These are phyloP conservation scores for Vaccinium macrocarpon DNA, from an alignment of 148 eudicot species.

Conservation along the genomic window DNA sequence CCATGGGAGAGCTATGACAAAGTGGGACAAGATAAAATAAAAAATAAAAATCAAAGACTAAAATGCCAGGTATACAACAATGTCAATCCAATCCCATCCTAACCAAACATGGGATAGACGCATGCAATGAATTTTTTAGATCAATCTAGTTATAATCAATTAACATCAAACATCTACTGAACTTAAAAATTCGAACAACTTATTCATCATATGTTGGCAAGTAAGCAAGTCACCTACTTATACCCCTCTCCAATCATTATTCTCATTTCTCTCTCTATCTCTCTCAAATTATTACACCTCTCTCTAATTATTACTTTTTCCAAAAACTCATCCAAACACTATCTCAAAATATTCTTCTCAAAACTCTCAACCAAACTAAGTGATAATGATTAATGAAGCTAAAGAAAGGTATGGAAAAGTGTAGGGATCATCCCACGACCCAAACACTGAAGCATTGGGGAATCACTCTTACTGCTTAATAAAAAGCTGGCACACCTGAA, in stretches of 20 bases:
- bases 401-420: not conserved
- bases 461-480: not conserved
- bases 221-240: not conserved
- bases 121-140: not conserved
- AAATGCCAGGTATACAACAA: not conserved
- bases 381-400: not conserved
- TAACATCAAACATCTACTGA: not conserved
- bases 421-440: not conserved
- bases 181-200: not conserved
- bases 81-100: not conserved
- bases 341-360: too few species aligned
- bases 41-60: not conserved
- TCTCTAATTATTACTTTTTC: too few species aligned
- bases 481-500: not conserved
- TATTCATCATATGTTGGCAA: not conserved
- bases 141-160: not conserved
- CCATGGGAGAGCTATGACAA: not conserved
- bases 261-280: too few species aligned
- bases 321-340: too few species aligned
- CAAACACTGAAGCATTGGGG: not conserved
- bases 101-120: not conserved
- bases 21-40: not conserved
- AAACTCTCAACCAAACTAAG: too few species aligned
- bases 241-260: too few species aligned
- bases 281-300: too few species aligned